phyloP scores from a whole-genome alignment of 192 early-diverging fungal species.

The Linnemannia elongata region DNA sequence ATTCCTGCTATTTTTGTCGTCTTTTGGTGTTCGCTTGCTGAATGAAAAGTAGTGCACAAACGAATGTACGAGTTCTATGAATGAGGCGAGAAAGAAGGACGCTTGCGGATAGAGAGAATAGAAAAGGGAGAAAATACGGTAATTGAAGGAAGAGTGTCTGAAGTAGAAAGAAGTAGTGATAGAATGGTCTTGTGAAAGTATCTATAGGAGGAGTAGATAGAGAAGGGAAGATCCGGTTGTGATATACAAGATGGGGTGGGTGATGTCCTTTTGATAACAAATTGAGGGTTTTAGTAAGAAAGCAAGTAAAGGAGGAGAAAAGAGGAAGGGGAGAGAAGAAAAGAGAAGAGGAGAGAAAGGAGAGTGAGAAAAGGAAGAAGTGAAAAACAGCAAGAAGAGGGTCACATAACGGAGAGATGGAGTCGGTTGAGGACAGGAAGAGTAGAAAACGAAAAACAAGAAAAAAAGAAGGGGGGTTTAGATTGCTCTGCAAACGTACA shows the following conservation, averaged over 20 bases:
- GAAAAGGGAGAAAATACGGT: background rate
- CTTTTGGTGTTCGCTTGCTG: too few relatives aligned
- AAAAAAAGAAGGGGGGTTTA: too few relatives aligned
- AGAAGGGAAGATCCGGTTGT: too few relatives aligned
- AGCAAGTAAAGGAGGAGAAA: background rate
- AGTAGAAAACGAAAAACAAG: too few relatives aligned
- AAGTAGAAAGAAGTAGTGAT: background rate
- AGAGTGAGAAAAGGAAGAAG: background rate
- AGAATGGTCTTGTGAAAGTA: too few relatives aligned
- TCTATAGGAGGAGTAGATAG: too few relatives aligned
- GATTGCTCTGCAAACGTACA: too few relatives aligned
- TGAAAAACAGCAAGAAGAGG: background rate
- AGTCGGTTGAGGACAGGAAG: too few relatives aligned
- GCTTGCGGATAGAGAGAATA: background rate
- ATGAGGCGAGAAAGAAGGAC: background rate
- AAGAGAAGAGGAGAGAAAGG: background rate
- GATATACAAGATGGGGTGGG: background rate
- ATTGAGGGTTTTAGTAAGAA: background rate
- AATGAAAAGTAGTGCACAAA: too few relatives aligned
- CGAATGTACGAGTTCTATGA: too few relatives aligned
- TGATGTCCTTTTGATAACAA: too few relatives aligned
- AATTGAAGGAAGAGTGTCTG: background rate
- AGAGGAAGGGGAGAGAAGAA: background rate
- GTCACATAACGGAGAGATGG: background rate
- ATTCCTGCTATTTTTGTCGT: background rate